Percentiles rank a stretch among this genome's conserved stretches.
phyloP scores from a whole-genome alignment of 2,329 filamentous ascomycete species.

The Fusarium marasasianum region DNA sequence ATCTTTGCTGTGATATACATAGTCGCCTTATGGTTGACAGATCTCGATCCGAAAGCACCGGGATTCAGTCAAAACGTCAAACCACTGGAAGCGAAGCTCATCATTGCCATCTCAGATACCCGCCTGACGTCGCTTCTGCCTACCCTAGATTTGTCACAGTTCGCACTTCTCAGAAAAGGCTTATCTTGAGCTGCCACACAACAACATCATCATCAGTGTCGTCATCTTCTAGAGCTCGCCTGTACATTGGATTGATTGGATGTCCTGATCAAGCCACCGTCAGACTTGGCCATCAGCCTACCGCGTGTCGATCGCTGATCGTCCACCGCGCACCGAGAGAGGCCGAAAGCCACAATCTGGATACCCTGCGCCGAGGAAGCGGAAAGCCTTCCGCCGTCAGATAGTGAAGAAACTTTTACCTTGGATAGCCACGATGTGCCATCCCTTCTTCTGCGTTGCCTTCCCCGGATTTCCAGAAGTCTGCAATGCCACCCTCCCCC shows the following conservation, averaged over 20 bases:
- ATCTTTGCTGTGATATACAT: conserved; percentile 2
- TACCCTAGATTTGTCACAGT: background rate
- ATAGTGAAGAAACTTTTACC: background rate
- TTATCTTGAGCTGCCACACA: conserved; percentile 12
- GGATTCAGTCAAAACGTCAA: conserved; percentile 5
- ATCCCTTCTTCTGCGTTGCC: background rate
- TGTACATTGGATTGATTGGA: conserved; percentile 20
- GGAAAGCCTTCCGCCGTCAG: conserved; percentile 31
- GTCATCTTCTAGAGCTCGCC: conserved; percentile 11
- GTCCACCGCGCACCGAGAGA: conserved; percentile 22
- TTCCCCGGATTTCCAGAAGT: conserved; percentile 38
- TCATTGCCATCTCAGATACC: conserved; percentile 6
- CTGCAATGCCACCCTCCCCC: conserved; percentile 36
- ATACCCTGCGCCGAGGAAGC: conserved; percentile 1
- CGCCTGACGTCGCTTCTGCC: background rate
- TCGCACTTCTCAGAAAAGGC: background rate
- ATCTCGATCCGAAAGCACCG: background rate
- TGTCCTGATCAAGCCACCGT: conserved; percentile 17
- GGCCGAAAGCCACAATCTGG: background rate
- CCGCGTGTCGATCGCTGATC: conserved; percentile 30
- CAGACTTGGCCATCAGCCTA: conserved; percentile 23
- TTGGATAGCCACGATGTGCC: conserved; percentile 1
- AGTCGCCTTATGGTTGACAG: background rate
- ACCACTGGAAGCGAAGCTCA: background rate
- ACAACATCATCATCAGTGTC: conserved; percentile 21